phyloP scores from a whole-genome alignment of 1,284 basidiomycete species.

The Ceratobasidium theobromae region DNA sequence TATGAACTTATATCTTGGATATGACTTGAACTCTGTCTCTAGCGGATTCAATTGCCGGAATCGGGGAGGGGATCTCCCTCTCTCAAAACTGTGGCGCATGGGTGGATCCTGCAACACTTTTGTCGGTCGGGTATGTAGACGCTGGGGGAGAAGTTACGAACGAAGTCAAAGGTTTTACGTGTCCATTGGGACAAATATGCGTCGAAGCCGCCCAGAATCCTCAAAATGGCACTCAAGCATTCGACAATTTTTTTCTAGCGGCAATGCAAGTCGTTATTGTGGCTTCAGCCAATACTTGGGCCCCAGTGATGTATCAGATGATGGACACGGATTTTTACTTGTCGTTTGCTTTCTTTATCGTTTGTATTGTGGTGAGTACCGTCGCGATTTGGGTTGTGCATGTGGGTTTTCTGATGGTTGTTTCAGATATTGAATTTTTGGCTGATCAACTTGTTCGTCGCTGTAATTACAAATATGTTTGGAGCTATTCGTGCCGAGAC shows the following conservation, averaged over 20 bases:
- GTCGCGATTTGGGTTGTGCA: neutral
- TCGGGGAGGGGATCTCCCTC: constrained; percentile 39
- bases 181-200: constrained; percentile 80
- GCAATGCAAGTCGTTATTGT: constrained; percentile 85
- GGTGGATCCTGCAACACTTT: constrained; percentile 59
- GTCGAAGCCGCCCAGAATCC: constrained; percentile 68
- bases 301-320: constrained; percentile 83
- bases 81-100: constrained; percentile 77
- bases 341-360: constrained; percentile 87
- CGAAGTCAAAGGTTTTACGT: constrained; percentile 71
- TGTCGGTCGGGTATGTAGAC: constrained; percentile 52
- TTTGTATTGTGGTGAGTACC: constrained; percentile 40
- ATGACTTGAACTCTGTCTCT: neutral
- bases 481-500: constrained; percentile 87
- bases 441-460: constrained; percentile 94
- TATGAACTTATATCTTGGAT: neutral
- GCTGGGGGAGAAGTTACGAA: constrained; percentile 44
- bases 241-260: constrained; percentile 87
- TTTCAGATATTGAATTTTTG: constrained; percentile 88
- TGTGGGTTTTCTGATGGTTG: constrained; percentile 43
- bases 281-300: constrained; percentile 81
- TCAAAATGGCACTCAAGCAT: constrained; percentile 68
- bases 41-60: constrained; percentile 26
- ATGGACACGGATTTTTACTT: constrained; percentile 91
- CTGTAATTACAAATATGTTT: constrained; percentile 96